A percentile compares a stretch with the other conserved stretches of the same genome.
Evolutionary conservation across 768 basidiomycete genomes (phyloP).

Genomic region (Lactarius indigo): DNA sequence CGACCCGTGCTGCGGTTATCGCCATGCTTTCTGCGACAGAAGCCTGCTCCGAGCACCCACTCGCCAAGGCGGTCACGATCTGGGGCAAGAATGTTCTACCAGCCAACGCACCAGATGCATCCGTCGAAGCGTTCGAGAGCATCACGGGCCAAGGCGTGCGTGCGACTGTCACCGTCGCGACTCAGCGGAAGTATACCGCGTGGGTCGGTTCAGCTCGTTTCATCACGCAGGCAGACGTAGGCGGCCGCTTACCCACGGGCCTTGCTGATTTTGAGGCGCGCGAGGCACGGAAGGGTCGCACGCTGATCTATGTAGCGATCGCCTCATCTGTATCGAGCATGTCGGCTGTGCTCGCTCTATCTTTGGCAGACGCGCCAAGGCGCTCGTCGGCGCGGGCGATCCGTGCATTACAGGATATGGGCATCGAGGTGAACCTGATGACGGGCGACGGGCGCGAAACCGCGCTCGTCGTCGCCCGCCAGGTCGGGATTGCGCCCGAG

Average conservation of each 20-base stretch:
- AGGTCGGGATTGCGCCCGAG: conserved; percentile 82
- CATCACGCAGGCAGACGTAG: conserved; percentile 48
- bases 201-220: conserved; percentile 78
- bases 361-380: conserved; percentile 80
- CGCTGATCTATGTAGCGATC: conserved; percentile 84
- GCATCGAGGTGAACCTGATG: conserved; percentile 85
- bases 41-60: conserved; percentile 91
- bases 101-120: conserved; percentile 45
- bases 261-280: conserved; percentile 55
- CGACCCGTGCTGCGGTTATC: conserved; percentile 57
- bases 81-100: conserved; percentile 69
- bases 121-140: conserved; percentile 76
- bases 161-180: conserved; percentile 56
- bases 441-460: conserved; percentile 90
- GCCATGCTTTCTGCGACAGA: conserved; percentile 86
- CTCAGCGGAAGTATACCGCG: conserved; percentile 45
- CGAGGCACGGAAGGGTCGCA: conserved; percentile 72
- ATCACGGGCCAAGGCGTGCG: conserved; percentile 86
- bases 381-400: conserved; percentile 82
- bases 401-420: conserved; percentile 77
- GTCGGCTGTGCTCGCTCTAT: conserved; percentile 67
- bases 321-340: conserved; percentile 40
- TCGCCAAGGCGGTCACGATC: conserved; percentile 87
- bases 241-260: conserved; percentile 44
- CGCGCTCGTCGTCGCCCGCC: conserved; percentile 81